Percentiles rank a stretch among this genome's conserved stretches.
These are phyloP conservation scores for Cairneyella variabilis DNA, from an alignment of 495 filamentous ascomycete genomes.

Conservation along the genomic window DNA sequence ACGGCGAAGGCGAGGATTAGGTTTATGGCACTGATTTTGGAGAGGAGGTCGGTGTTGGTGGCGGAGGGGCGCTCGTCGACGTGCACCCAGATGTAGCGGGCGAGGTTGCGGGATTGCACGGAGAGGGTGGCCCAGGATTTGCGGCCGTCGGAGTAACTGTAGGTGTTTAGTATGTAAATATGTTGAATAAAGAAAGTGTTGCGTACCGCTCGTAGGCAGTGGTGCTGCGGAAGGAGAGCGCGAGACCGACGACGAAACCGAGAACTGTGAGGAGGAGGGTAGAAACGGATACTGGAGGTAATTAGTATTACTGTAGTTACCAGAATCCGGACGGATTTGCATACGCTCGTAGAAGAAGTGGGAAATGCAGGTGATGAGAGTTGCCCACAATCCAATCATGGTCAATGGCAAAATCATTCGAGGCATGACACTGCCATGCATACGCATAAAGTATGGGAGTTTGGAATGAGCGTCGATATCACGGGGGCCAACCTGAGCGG, in stretches of 20 bases:
- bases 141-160: conserved; percentile 62
- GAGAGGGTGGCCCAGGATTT: conserved; percentile 75
- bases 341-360: conserved; percentile 46
- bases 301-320: neutral
- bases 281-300: conserved; percentile 51
- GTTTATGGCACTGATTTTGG: conserved; percentile 71
- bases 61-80: conserved; percentile 52
- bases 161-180: conserved; percentile 19
- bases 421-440: conserved; percentile 78
- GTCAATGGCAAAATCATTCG: conserved; percentile 74
- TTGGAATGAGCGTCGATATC: conserved; percentile 75
- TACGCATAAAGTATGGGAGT: conserved; percentile 73
- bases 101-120: conserved; percentile 67
- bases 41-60: conserved; percentile 66
- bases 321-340: conserved; percentile 16
- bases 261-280: conserved; percentile 75
- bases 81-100: conserved; percentile 77
- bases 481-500: conserved; percentile 50
- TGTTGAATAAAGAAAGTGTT: conserved; percentile 21
- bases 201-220: conserved; percentile 72
- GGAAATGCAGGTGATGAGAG: conserved; percentile 60
- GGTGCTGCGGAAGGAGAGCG: conserved; percentile 77
- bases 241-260: conserved; percentile 85
- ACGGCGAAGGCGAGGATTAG: conserved; percentile 75
- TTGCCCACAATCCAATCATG: conserved; percentile 66